Evolutionary conservation across 345 rosid species (phyloP), one percentile per base, ranked within the genome.

Genomic region (Cardiospermum halicacabum): DNA sequence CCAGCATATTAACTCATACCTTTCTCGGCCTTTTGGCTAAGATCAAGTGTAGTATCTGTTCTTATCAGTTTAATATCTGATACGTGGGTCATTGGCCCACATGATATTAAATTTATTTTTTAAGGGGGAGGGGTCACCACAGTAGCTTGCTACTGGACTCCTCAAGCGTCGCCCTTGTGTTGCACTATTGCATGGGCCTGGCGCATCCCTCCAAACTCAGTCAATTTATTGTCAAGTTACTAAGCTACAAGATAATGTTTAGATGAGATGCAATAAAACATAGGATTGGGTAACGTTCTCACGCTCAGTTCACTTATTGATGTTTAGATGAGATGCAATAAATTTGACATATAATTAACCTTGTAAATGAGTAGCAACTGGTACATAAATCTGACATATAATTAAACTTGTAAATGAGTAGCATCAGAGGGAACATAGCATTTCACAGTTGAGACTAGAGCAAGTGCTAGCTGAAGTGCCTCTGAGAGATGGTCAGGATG

Each of bases 11-110:
- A 54, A 13, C 0, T 11, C 81, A 78, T 81, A 79, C 81, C 82
- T 78, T 83, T 79, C 82, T 83, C 84, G 83, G 88, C 85, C 85
- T 81, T 80, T 81, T 78, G 81, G 84, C 82, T 83, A 79, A 79
- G 84, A 83, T 81, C 84, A 81, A 79, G 82, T 79, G 82, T 79
- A 79, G 82, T 78, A 84, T 81, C 80, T 78, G 77, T 77, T 78
- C 77, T 84, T 84, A 81, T 78, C 81, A 81, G 79, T 81, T 81
- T 77, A 84, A 81, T 83, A 81, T 81, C 69, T 78, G 85, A 81
- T 74, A 72, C 61, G 81, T 74, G 76, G 36, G 70, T 30, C 77
- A 79, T 53, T 18, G 77, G 69, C 12, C 15, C 79, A 76, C 80
- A 76, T 31, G 77, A 76, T 78, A 66, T 76, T 76, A 81, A 76